phyloP scores from a whole-genome alignment of 2,329 filamentous ascomycete species.

The Blumeria hordei region DNA sequence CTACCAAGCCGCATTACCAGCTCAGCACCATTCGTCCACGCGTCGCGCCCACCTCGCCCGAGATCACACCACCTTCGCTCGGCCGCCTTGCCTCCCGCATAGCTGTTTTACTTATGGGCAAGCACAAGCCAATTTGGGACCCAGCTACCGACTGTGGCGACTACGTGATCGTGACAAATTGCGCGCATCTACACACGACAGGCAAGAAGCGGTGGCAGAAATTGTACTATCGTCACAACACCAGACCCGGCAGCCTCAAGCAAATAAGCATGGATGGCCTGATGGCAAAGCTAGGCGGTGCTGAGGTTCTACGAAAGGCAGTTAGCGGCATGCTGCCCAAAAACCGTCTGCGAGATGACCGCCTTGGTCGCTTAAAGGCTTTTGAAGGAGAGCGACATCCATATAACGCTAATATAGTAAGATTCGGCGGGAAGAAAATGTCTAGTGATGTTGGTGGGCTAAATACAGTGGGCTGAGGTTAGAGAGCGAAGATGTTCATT shows the following conservation, averaged over 20 bases:
- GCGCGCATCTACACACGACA: constrained; percentile 64
- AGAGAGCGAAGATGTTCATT: no score
- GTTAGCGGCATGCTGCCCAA: constrained; percentile 96
- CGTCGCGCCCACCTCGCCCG: constrained; percentile 15
- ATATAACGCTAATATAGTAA: constrained; percentile 69
- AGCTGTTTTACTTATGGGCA: constrained; percentile 79
- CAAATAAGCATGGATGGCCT: constrained; percentile 84
- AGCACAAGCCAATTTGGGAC: constrained; percentile 96
- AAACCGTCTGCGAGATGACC: constrained; percentile 72
- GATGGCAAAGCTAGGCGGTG: constrained; percentile 82
- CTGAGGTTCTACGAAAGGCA: constrained; percentile 72
- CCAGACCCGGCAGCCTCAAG: constrained; percentile 65
- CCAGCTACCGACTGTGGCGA: constrained; percentile 96
- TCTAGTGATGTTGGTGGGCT: background rate
- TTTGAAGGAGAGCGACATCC: constrained; percentile 88
- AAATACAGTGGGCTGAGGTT: background rate
- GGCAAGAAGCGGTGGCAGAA: constrained; percentile 88
- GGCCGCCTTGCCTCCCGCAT: constrained; percentile 76
- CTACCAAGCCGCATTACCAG: constrained; percentile 35
- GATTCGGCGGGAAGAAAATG: constrained; percentile 23
- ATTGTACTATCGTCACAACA: constrained; percentile 86
- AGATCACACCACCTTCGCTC: constrained; percentile 47
- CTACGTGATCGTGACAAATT: constrained; percentile 88
- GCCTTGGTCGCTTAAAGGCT: constrained; percentile 73
- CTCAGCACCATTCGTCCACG: constrained; percentile 25